phyloP scores from a whole-genome alignment of 2,329 filamentous ascomycete species.

The Pseudogymnoascus sp. region DNA sequence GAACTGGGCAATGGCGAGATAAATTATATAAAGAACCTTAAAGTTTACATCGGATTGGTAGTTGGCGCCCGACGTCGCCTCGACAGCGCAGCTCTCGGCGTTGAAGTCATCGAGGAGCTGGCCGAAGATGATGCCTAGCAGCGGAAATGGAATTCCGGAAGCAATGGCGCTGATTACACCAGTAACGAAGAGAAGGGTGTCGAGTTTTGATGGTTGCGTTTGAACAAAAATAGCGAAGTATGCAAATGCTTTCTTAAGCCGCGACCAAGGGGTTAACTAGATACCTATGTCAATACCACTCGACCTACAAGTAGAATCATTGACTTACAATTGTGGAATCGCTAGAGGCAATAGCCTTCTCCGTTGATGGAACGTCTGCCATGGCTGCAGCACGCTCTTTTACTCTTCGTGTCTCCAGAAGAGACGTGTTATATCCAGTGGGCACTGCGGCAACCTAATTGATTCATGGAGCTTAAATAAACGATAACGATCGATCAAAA shows the following conservation, averaged over 20 bases:
- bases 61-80: constrained; percentile 21
- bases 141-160: constrained; percentile 54
- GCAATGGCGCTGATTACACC: constrained; percentile 43
- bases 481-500: not conserved
- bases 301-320: not conserved
- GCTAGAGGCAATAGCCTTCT: not conserved
- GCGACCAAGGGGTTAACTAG: not conserved
- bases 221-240: constrained; percentile 1
- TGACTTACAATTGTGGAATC: not conserved
- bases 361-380: not conserved
- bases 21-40: constrained; percentile 55
- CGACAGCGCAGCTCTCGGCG: constrained; percentile 41
- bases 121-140: constrained; percentile 58
- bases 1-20: constrained; percentile 57
- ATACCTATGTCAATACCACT: not conserved
- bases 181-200: constrained; percentile 30
- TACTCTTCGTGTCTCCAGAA: not conserved
- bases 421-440: not conserved
- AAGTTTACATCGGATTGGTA: constrained; percentile 40
- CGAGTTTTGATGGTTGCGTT: constrained; percentile 15
- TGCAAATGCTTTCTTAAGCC: not conserved
- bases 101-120: constrained; percentile 58
- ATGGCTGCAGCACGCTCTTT: not conserved
- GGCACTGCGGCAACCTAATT: not conserved
- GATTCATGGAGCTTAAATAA: not conserved